Conservation (phyloP, 2,329 filamentous ascomycete genomes). For the Graphiopsis chlorocephala region DNA sequence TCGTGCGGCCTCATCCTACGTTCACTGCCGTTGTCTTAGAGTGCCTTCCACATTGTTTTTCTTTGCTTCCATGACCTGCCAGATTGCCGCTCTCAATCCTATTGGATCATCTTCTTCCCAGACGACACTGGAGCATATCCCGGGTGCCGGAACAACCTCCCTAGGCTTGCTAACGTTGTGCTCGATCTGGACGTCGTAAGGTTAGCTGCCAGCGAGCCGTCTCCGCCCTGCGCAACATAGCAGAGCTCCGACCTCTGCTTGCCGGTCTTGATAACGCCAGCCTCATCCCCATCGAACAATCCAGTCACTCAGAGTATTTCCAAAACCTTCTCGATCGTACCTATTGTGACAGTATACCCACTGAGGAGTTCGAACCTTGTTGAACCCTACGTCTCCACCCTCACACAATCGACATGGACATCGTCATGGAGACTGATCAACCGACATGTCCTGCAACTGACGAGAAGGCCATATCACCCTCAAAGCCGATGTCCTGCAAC, state of each 20-base stretch:
- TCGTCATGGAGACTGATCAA: slow-evolving; percentile 19
- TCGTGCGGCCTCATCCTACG: background rate
- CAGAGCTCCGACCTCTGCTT: slow-evolving; percentile 1
- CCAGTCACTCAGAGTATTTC: background rate
- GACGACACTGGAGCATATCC: slow-evolving; percentile 10
- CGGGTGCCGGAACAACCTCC: slow-evolving; percentile 6
- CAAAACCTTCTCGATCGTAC: background rate
- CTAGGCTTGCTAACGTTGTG: slow-evolving; percentile 10
- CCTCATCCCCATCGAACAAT: background rate
- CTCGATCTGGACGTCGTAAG: slow-evolving; percentile 11
- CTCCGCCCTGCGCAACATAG: slow-evolving; percentile 12
- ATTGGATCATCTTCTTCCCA: slow-evolving; percentile 5
- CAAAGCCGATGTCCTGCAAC: background rate
- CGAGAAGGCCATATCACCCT: background rate
- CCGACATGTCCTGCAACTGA: background rate
- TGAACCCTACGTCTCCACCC: background rate
- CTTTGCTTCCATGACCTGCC: slow-evolving; percentile 4
- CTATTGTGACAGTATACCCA: background rate
- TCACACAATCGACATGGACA: slow-evolving; percentile 7
- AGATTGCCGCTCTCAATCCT: background rate
- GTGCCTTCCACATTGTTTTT: slow-evolving; percentile 3
- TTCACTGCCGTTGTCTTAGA: slow-evolving; percentile 6
- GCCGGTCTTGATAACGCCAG: slow-evolving; percentile 10
- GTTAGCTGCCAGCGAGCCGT: slow-evolving; percentile 8
- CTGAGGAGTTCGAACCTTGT: background rate